Evolutionary conservation across 1,284 basidiomycete genomes (phyloP).

Genomic region (Gastroboletus turbinatus): DNA sequence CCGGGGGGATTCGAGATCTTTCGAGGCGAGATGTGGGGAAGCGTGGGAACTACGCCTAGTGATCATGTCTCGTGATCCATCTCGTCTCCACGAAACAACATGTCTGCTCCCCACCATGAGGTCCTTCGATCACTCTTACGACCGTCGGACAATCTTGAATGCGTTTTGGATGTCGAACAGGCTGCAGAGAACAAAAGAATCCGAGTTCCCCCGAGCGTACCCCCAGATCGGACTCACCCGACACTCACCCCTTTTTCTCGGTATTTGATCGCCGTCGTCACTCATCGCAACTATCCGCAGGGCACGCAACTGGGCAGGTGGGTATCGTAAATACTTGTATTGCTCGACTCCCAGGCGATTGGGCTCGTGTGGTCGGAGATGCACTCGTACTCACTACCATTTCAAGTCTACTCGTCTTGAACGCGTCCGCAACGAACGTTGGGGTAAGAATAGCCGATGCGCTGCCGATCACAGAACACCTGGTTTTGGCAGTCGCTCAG

Average conservation of each 20-base stretch:
- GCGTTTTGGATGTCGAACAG: slow-evolving; percentile 15
- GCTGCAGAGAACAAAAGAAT: neutral
- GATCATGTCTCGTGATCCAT: slow-evolving; percentile 6
- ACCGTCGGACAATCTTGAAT: slow-evolving; percentile 25
- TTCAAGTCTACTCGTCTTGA: slow-evolving; percentile 22
- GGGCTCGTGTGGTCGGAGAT: neutral
- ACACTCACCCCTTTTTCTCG: neutral
- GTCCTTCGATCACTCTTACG: slow-evolving; percentile 18
- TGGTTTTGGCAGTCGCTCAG: slow-evolving; percentile 28
- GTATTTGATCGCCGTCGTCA: slow-evolving; percentile 23
- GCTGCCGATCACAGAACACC: slow-evolving; percentile 24
- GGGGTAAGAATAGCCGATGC: slow-evolving; percentile 11
- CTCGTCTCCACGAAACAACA: neutral
- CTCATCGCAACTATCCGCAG: slow-evolving; percentile 9
- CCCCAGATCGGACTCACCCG: neutral
- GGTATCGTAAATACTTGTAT: neutral
- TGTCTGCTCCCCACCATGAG: slow-evolving; percentile 10
- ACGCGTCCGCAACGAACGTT: neutral
- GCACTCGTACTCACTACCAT: slow-evolving; percentile 4
- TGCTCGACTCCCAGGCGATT: too few species aligned
- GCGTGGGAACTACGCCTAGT: slow-evolving; percentile 25
- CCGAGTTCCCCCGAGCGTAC: neutral
- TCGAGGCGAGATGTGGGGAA: slow-evolving; percentile 26
- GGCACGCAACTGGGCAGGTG: slow-evolving; percentile 27
- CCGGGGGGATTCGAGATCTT: neutral